Evolutionary conservation across 768 basidiomycete genomes (phyloP).

Genomic region (Lactifluus hygrophoroides): DNA sequence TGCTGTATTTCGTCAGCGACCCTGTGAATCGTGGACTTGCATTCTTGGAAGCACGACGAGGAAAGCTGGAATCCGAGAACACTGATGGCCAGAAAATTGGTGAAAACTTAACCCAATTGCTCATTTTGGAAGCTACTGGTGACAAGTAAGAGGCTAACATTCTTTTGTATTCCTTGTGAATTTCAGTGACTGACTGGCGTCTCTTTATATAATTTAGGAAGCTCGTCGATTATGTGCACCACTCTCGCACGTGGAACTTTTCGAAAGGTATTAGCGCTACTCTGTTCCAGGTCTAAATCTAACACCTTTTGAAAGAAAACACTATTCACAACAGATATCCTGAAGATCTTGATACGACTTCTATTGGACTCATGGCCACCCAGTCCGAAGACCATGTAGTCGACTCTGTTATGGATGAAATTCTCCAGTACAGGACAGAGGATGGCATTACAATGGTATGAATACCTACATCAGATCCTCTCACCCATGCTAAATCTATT

Average conservation of each 20-base stretch:
- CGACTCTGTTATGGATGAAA: no score
- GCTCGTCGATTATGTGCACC: constrained; percentile 33
- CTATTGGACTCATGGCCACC: constrained; percentile 40
- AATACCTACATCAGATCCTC: not conserved
- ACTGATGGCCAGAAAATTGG: constrained; percentile 32
- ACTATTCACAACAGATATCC: no score
- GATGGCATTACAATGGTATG: constrained; percentile 38
- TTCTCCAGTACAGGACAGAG: constrained; percentile 34
- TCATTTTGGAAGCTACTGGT: constrained; percentile 45
- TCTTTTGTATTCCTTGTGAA: not conserved
- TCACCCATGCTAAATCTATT: not conserved
- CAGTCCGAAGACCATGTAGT: constrained; percentile 27
- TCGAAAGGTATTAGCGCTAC: constrained; percentile 39
- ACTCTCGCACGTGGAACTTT: constrained; percentile 44
- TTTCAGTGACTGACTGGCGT: not conserved
- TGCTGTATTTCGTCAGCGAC: no score
- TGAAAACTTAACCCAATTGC: constrained; percentile 52
- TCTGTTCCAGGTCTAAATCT: no score
- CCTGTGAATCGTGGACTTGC: constrained; percentile 33
- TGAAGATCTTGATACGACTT: constrained; percentile 51
- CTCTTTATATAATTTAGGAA: constrained; percentile 30
- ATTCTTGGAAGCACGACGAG: constrained; percentile 36
- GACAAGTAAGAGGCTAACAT: constrained; percentile 31
- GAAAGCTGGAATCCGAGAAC: constrained; percentile 38
- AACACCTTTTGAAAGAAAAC: no score